Evolutionary conservation across 2,329 filamentous ascomycete genomes (phyloP), one percentile per base, ranked within the genome.

Genomic region (Penicillium sp.): DNA sequence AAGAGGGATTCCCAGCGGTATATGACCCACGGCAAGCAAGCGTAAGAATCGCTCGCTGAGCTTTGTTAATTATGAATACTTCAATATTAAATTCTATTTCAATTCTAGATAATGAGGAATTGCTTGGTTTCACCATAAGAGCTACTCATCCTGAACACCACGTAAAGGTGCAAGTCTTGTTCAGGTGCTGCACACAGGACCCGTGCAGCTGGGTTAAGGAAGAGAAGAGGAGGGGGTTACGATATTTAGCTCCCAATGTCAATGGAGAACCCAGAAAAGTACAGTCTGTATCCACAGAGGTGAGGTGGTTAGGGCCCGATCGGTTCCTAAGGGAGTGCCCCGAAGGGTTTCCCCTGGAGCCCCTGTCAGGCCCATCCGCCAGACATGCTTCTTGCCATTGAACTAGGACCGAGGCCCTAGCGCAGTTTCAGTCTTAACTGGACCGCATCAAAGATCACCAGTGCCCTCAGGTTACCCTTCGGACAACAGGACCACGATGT

Each of bases 111-210:
- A 27, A 27, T 3, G n/a, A 25, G 42, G 42, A 59, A 51, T 61
- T 63, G 58, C 55, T 58, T 60, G 27, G 60, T 64, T 60, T 62
- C 56, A 54, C 60, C 51, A 46, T 53, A 15, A 41, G 25, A 19
- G 57, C 53, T 63, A 64, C 58, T 64, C 37, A 62, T 64, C 61
- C 57, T 54, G n/a, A 45, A 15, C 61, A 65, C 62, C 59, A 41
- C 62, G 55, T 41, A 62, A 63, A 62, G 59, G 61, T 63, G 50
- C 57, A 62, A 63, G 54, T 56, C 60, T 43, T 33, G 56, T 38
- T 49, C 25, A 54, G 54, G 59, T 56, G 54, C 46, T 19, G 46
- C 56, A 56, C 53, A 61, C 52, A 61, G 47, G 27, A 42, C 50
- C 58, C 46, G 52, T 55, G 56, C 53, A 25, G 52, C 58, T 62